Conservation (phyloP, 148 eudicot species). For the Cornus controversa region DNA sequence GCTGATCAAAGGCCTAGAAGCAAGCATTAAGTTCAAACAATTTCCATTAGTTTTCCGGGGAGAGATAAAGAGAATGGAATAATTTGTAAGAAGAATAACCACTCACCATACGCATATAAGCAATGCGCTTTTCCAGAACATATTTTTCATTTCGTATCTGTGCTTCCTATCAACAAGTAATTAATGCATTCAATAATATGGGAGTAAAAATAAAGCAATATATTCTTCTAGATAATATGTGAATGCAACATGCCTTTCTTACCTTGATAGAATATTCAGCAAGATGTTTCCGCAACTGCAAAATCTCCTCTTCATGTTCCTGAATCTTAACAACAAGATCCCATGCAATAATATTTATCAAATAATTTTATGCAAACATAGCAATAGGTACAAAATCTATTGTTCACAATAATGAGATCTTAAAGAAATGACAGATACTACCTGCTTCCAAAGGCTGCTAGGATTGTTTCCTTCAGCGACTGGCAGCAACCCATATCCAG, state of each 20-base stretch:
- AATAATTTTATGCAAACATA: neutral
- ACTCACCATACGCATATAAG: conserved; percentile 93
- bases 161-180: conserved; percentile 56
- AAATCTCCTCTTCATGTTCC: conserved; percentile 76
- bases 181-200: neutral
- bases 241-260: conserved; percentile 5
- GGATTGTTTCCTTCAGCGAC: conserved; percentile 56
- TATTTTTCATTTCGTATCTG: conserved; percentile 77
- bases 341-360: conserved; percentile 25
- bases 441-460: conserved; percentile 67
- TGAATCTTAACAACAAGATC: conserved; percentile 54
- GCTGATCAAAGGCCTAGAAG: conserved; percentile 91
- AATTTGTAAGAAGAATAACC: neutral
- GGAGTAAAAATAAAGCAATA: neutral
- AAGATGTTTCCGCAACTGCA: conserved; percentile 65
- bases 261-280: conserved; percentile 80
- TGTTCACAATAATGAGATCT: too few species aligned
- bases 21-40: conserved; percentile 9
- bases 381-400: too few species aligned
- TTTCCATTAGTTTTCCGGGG: neutral
- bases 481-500: conserved; percentile 53
- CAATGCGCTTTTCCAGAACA: conserved; percentile 86
- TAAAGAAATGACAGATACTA: conserved; percentile 15
- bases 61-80: neutral
- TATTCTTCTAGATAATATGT: neutral